These are phyloP conservation scores for Serpula lacrymans DNA, from an alignment of 768 basidiomycete genomes.

Conservation along the genomic window DNA sequence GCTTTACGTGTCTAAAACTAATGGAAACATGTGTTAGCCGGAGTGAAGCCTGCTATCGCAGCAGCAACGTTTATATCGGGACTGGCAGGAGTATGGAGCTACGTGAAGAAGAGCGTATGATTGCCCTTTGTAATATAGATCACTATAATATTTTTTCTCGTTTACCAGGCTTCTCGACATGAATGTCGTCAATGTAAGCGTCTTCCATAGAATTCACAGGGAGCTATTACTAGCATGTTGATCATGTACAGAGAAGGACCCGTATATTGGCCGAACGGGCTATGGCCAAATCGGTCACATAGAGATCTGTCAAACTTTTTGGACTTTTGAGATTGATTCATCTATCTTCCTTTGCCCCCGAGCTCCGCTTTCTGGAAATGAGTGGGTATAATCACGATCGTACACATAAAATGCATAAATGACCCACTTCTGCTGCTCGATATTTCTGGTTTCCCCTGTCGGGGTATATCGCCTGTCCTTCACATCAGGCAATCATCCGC, in stretches of 20 bases:
- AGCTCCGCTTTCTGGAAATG: constrained; percentile 39
- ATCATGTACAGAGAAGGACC: constrained; percentile 23
- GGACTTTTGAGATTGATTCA: constrained; percentile 30
- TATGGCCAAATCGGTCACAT: constrained; percentile 30
- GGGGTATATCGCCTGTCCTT: constrained; percentile 16
- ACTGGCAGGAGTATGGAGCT: constrained; percentile 91
- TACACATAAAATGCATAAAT: constrained; percentile 35
- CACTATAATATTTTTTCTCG: constrained; percentile 46
- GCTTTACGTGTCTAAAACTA: constrained; percentile 32
- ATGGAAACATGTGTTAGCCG: constrained; percentile 56
- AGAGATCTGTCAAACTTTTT: constrained; percentile 32
- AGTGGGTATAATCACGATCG: constrained; percentile 34
- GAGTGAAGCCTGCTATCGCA: constrained; percentile 83
- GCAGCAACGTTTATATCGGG: constrained; percentile 89
- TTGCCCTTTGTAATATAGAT: constrained; percentile 38
- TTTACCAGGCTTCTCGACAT: constrained; percentile 25
- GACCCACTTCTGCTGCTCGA: constrained; percentile 32
- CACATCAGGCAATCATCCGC: constrained; percentile 16
- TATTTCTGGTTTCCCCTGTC: constrained; percentile 25
- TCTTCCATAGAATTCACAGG: constrained; percentile 21
- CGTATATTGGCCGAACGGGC: constrained; percentile 27
- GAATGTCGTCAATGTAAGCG: constrained; percentile 20
- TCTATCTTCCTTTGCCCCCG: constrained; percentile 36
- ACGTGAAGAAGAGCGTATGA: constrained; percentile 88
- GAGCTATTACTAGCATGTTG: constrained; percentile 17